These are phyloP conservation scores for Talaromyces sp. DNA, from an alignment of 2,329 filamentous ascomycete species.

Conservation along the genomic window DNA sequence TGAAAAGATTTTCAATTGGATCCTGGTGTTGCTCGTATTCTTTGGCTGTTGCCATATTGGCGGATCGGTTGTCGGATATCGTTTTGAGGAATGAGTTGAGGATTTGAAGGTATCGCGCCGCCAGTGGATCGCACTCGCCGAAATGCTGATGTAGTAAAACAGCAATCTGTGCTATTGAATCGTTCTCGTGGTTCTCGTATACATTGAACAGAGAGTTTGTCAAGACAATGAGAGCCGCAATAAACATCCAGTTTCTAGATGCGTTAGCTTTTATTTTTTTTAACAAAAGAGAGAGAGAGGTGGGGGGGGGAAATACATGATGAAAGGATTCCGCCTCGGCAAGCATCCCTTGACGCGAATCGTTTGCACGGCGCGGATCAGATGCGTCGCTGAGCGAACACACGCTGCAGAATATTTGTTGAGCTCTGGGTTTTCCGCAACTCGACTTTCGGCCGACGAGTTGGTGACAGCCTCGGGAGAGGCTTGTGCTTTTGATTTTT, in stretches of 20 bases:
- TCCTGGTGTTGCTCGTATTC: constrained; percentile 5
- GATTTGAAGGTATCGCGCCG: constrained; percentile 48
- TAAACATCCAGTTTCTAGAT: constrained; percentile 53
- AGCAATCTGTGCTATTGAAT: constrained; percentile 40
- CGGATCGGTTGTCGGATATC: constrained; percentile 11
- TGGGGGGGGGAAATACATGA: constrained; percentile 42
- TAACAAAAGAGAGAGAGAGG: neutral
- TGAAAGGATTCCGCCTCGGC: constrained; percentile 52
- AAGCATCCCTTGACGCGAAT: constrained; percentile 45
- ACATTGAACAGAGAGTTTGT: constrained; percentile 55
- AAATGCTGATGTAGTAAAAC: constrained; percentile 50
- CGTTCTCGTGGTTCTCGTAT: constrained; percentile 44
- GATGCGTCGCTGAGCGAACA: constrained; percentile 48
- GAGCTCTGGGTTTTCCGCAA: constrained; percentile 15
- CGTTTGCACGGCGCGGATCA: constrained; percentile 45
- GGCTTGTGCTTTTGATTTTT: constrained; percentile 2
- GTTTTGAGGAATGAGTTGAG: constrained; percentile 45
- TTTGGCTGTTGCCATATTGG: constrained; percentile 6
- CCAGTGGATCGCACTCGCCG: constrained; percentile 47
- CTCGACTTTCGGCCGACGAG: constrained; percentile 14
- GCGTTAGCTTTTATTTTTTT: neutral
- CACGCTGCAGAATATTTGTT: constrained; percentile 47
- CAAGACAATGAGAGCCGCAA: constrained; percentile 51
- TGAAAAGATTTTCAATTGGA: constrained; percentile 14
- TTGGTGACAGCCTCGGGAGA: constrained; percentile 13